phyloP scores from a whole-genome alignment of 805 yeast species.

The Sungouiozyma ichnusensis region DNA sequence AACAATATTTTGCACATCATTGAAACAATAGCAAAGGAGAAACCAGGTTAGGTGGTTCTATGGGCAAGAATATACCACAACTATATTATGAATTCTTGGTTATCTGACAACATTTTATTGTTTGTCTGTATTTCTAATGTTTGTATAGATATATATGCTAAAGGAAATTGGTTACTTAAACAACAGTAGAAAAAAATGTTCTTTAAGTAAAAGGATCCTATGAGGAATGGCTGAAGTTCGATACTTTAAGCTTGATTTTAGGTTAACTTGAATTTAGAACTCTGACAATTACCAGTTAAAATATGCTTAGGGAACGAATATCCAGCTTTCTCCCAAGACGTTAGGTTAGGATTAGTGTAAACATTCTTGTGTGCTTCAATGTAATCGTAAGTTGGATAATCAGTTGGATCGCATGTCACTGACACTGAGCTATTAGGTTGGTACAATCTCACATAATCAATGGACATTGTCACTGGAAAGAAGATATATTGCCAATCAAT shows the following conservation, averaged over 20 bases:
- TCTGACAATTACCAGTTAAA: conserved; percentile 41
- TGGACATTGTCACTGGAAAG: conserved; percentile 68
- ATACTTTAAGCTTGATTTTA: background rate
- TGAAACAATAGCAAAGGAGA: too few relatives aligned
- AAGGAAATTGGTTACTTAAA: background rate
- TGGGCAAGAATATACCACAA: too few relatives aligned
- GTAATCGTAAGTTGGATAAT: conserved; percentile 77
- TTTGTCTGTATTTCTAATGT: background rate
- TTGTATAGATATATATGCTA: background rate
- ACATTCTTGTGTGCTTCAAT: conserved; percentile 61
- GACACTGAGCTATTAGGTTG: conserved; percentile 60
- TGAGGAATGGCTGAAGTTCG: too few relatives aligned
- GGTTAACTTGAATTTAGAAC: conserved; percentile 15
- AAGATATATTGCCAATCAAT: conserved; percentile 76
- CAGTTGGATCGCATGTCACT: conserved; percentile 78
- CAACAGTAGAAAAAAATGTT: too few relatives aligned
- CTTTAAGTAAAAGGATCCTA: too few relatives aligned
- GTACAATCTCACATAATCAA: conserved; percentile 86
- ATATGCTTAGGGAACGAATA: conserved; percentile 55
- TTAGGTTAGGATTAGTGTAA: conserved; percentile 57
- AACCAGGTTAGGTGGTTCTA: too few relatives aligned
- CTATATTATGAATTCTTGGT: too few relatives aligned
- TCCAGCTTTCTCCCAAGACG: conserved; percentile 70
- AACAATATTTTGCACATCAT: too few relatives aligned
- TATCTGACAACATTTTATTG: too few relatives aligned